Conservation (phyloP, 305 asterid genomes). For the Withania somnifera region DNA sequence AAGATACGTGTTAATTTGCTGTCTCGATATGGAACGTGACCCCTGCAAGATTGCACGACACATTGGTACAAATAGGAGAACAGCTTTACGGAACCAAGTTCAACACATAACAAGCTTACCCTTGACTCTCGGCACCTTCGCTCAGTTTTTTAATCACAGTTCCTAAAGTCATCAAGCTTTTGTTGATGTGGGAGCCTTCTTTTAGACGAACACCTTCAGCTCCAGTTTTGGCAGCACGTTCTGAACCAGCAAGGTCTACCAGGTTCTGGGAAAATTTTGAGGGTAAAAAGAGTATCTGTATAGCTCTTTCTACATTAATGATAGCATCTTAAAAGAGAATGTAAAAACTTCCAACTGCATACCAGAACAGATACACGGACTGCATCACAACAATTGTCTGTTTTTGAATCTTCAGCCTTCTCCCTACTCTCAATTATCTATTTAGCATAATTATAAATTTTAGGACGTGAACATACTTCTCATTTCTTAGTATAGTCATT, state of each 20-base stretch:
- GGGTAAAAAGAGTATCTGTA: not conserved
- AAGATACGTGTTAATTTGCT: constrained; percentile 94
- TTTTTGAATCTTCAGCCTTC: constrained; percentile 45
- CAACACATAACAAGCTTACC: constrained; percentile 41
- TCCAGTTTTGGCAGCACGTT: constrained; percentile 98
- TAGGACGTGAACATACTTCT: constrained; percentile 10
- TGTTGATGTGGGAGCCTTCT: constrained; percentile 98
- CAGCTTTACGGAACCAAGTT: not conserved
- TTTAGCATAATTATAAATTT: constrained; percentile 6
- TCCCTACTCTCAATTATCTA: constrained; percentile 95
- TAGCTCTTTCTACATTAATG: not conserved
- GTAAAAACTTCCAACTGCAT: constrained; percentile 13
- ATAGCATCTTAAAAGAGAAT: not conserved
- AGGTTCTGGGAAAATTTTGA: constrained; percentile 47
- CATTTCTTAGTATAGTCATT: not conserved
- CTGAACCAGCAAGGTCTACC: constrained; percentile 99
- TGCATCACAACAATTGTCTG: constrained; percentile 73
- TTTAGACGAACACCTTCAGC: constrained; percentile 97
- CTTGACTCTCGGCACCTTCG: constrained; percentile 98
- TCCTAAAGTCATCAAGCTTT: constrained; percentile 91
- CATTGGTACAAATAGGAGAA: constrained; percentile 7
- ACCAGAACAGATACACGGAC: constrained; percentile 98
- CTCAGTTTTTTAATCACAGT: constrained; percentile 94
- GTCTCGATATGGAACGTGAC: constrained; percentile 97
- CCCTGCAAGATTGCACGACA: constrained; percentile 44